Conservation (phyloP, 2,329 filamentous ascomycete genomes). For the Botrytis medusae region DNA sequence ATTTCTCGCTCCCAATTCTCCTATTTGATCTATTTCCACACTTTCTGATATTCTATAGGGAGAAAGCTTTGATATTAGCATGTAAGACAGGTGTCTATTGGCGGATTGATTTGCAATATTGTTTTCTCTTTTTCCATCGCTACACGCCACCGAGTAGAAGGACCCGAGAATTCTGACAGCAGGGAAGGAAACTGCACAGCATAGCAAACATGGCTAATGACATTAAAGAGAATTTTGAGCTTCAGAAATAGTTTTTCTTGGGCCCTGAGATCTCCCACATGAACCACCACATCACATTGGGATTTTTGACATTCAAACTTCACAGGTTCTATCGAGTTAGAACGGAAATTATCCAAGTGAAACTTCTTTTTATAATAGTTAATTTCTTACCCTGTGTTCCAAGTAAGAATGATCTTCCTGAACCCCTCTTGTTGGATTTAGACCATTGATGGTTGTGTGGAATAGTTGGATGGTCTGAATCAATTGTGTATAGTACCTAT, state of each 20-base stretch:
- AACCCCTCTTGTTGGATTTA: neutral
- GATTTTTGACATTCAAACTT: neutral
- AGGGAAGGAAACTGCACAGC: constrained; percentile 15
- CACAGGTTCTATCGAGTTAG: neutral
- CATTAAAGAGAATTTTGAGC: neutral
- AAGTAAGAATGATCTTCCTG: neutral
- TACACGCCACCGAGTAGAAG: constrained; percentile 21
- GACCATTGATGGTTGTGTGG: neutral
- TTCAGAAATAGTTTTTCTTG: constrained; percentile 1
- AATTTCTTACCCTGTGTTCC: constrained; percentile 6
- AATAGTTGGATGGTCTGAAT: neutral
- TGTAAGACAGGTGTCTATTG: neutral
- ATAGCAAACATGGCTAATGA: constrained; percentile 3
- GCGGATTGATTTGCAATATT: constrained; percentile 6
- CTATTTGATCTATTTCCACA: neutral
- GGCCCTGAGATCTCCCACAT: neutral
- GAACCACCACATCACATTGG: neutral
- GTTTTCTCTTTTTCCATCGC: constrained; percentile 6
- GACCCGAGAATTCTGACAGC: constrained; percentile 21
- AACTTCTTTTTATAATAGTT: neutral
- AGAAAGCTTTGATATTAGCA: neutral
- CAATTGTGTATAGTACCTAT: neutral
- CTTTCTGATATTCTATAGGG: neutral
- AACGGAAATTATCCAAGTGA: neutral
- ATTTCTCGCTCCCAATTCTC: constrained; percentile 10